Conservation (phyloP, 163 green algal genomes). For the Scenedesmus sp. region DNA sequence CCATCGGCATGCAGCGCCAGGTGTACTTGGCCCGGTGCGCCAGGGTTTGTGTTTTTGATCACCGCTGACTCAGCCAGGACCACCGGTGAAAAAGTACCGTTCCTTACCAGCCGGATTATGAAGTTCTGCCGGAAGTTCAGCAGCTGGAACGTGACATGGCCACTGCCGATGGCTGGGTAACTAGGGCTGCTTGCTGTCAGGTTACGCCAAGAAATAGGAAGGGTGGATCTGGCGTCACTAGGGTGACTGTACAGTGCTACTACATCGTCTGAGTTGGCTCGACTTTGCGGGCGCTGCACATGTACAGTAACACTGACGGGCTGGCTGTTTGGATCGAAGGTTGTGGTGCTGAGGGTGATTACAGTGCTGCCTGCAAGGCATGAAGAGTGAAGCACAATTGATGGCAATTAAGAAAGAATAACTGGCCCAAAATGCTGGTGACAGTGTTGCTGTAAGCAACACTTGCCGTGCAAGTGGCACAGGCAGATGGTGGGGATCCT, state of each 20-base stretch:
- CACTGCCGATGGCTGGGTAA: constrained; percentile 10
- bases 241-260: constrained; percentile 21
- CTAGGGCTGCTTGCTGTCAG: neutral
- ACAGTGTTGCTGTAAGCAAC: neutral
- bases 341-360: neutral
- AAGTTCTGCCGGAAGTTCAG: constrained; percentile 9
- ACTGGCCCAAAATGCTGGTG: no score
- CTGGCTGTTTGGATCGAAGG: neutral
- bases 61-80: constrained; percentile 6
- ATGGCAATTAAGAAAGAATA: no score
- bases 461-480: neutral
- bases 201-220: constrained; percentile 3
- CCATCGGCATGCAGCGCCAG: constrained; percentile 15
- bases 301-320: neutral
- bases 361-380: neutral
- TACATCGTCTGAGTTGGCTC: neutral
- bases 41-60: neutral
- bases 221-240: neutral
- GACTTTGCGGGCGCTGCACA: neutral
- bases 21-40: constrained; percentile 13
- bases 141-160: neutral
- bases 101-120: neutral
- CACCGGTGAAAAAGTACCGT: constrained; percentile 6
- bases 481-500: neutral
- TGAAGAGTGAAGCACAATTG: neutral